Evolutionary conservation across 805 yeast genomes (phyloP).

Genomic region (Barnettozyma vustinii): DNA sequence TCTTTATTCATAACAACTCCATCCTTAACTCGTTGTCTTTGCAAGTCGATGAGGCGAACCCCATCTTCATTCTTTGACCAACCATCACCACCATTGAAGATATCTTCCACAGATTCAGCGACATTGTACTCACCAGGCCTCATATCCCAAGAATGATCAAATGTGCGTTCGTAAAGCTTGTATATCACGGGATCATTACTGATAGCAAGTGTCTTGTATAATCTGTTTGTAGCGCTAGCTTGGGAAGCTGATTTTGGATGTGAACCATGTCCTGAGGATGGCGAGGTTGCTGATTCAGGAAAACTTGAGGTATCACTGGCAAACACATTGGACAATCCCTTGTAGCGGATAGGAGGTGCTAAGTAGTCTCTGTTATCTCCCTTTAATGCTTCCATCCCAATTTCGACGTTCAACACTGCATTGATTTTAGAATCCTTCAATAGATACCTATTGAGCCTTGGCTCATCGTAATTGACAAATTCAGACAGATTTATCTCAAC

Average conservation of each 20-base stretch:
- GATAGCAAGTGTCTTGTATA: slow-evolving; percentile 14
- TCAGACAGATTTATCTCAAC: slow-evolving; percentile 68
- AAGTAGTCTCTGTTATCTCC: slow-evolving; percentile 39
- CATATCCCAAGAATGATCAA: slow-evolving; percentile 58
- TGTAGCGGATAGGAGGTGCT: slow-evolving; percentile 38
- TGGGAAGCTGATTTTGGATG: slow-evolving; percentile 1
- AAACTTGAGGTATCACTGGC: slow-evolving; percentile 12
- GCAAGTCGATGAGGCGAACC: slow-evolving; percentile 33
- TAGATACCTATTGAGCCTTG: slow-evolving; percentile 49
- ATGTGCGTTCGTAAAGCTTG: slow-evolving; percentile 45
- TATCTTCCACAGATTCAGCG: slow-evolving; percentile 66
- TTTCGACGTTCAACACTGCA: slow-evolving; percentile 61
- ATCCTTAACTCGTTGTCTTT: slow-evolving; percentile 8
- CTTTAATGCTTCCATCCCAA: slow-evolving; percentile 42
- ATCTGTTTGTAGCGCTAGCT: slow-evolving; percentile 1
- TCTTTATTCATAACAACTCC: not conserved
- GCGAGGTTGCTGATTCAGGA: slow-evolving; percentile 11
- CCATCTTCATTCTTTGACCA: slow-evolving; percentile 51
- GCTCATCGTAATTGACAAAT: slow-evolving; percentile 39
- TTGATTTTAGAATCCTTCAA: slow-evolving; percentile 78
- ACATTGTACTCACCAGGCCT: slow-evolving; percentile 58
- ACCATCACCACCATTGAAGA: slow-evolving; percentile 67
- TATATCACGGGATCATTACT: slow-evolving; percentile 44
- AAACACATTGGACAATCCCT: slow-evolving; percentile 44
- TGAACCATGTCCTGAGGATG: slow-evolving; percentile 2